Conservation (phyloP, 495 filamentous ascomycete genomes). For the Penicillium manginii region DNA sequence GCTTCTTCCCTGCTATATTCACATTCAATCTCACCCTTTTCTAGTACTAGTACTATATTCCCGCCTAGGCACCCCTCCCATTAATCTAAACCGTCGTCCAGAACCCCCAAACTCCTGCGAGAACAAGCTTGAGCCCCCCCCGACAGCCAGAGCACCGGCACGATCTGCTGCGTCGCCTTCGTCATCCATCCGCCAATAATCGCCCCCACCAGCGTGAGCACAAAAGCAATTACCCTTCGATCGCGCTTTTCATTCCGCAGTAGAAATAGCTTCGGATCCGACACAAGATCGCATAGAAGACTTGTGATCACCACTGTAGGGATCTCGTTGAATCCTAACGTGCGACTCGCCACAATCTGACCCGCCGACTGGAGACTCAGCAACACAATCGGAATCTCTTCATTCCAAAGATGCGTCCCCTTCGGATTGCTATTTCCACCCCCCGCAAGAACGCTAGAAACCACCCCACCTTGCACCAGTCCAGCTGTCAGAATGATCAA, state of each 20-base stretch:
- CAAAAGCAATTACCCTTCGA: conserved; percentile 57
- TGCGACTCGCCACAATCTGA: conserved; percentile 65
- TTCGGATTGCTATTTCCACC: conserved; percentile 4
- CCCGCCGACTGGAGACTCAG: conserved; percentile 71
- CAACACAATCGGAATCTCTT: conserved; percentile 57
- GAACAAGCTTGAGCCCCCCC: conserved; percentile 54
- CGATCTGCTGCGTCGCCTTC: conserved; percentile 52
- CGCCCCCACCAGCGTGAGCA: conserved; percentile 60
- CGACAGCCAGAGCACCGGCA: conserved; percentile 57
- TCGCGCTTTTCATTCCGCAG: conserved; percentile 66
- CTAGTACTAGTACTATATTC: too few relatives aligned
- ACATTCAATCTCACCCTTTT: too few relatives aligned
- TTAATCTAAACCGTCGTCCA: conserved; percentile 29
- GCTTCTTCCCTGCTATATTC: too few relatives aligned
- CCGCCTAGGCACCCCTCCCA: too few relatives aligned
- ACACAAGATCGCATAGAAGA: conserved; percentile 65
- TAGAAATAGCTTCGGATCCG: conserved; percentile 58
- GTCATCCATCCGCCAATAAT: conserved; percentile 68
- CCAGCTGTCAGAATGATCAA: conserved; percentile 58
- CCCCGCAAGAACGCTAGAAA: conserved; percentile 36
- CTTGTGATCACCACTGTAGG: conserved; percentile 74
- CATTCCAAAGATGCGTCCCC: conserved; percentile 23
- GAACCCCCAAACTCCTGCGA: conserved; percentile 42
- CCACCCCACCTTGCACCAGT: conserved; percentile 49
- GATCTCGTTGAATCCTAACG: conserved; percentile 68